Base-by-base conservation (phyloP, 805 yeast genomes). In the Candida golubevii region DNA sequence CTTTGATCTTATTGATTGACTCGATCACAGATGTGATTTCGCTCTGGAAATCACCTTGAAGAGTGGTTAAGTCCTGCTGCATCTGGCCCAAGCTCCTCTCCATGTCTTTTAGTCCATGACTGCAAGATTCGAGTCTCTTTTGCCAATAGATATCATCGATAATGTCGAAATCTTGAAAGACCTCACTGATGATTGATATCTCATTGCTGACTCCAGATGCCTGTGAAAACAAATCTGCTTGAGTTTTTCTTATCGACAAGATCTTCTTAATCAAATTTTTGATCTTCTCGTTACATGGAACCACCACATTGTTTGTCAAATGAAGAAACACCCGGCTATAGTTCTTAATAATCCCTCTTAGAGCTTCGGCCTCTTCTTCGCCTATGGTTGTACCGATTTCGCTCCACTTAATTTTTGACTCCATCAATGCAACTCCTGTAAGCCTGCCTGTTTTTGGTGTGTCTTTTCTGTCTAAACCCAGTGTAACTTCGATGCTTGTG, bases 191-290 rank as follows among this genome's bases (percentile, higher is more conserved):
- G 23, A 34, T 36, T 7, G 38, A 30, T 7, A 41, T 33, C 28
- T 47, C 50, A 5, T 33, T 38, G 29, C 38, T 32, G 26, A 38
- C 26, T n/a, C 41, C 50, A 8, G 43, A 37, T 5, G 28, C 44
- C 37, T 36, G 35, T n/a, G 41, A 29, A 13, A 38, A 26, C 28
- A 47, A 32, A 10, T 38, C 43, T n/a, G 41, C 44, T 29, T 33
- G 27, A 9, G 12, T 13, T 12, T 33, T 39, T n/a, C 45, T 37
- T 29, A 41, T 30, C 7, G 40, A 14, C 26, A 44, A 36, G 10
- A 44, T 41, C 6, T 41, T 37, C 29, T 30, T 29, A 28, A 38
- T 33, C 33, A 43, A 38, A 7, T 12, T 31, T 31, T 27, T 35
- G 32, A 44, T 38, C 15, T 39, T 35, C 12, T 26, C 36, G 13